Evolutionary conservation across 495 filamentous ascomycete species (phyloP), one percentile per base, ranked within the genome.

Genomic region (Sphaerosporella brunnea): DNA sequence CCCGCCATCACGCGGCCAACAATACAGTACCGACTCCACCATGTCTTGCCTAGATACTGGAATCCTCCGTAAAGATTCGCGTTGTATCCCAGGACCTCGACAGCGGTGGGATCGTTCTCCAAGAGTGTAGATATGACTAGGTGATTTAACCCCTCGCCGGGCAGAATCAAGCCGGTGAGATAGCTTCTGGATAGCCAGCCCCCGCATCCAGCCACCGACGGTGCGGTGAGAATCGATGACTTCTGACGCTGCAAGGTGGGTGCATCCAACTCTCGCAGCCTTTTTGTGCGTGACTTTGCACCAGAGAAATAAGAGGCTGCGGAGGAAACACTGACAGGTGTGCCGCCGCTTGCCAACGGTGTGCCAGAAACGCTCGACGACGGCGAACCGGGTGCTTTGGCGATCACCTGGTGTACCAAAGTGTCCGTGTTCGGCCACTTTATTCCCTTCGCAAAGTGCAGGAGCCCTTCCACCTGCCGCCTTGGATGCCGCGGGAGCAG

Each of bases 181-280:
- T 80, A 90, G 24, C 75, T 80, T 49, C 80, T 76, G 15, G 79
- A 82, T 15, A 90, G 71, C 84, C 84, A 93, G n/a, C 84, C 84
- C 2, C 69, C 60, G 23, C 45, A 52, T 26, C 47, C 50, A 16
- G 47, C n/a, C 8, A 19, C 36, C 5, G 45, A 30, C n/a, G 45
- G 45, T 16, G 39, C 26, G n/a, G 45, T 32, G 18, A 48, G 32
- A 2, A 38, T 37, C 9, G 45, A 37, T 8, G 34, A 32, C 18
- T 39, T 37, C 13, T 39, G 63, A 2, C 23, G 19, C 18, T 23
- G 45, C 9, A 39, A 23, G 8, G 45, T 37, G 13, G 45, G 34
- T 2, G 18, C 28, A 20, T 68, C 59, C 30, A 58, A 60, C 18
- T 60, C 56, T 24, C 50, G 45, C 19, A 58, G 38, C 16, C 55